Base-by-base conservation (phyloP, 345 rosid genomes). In the Firmiana major region DNA sequence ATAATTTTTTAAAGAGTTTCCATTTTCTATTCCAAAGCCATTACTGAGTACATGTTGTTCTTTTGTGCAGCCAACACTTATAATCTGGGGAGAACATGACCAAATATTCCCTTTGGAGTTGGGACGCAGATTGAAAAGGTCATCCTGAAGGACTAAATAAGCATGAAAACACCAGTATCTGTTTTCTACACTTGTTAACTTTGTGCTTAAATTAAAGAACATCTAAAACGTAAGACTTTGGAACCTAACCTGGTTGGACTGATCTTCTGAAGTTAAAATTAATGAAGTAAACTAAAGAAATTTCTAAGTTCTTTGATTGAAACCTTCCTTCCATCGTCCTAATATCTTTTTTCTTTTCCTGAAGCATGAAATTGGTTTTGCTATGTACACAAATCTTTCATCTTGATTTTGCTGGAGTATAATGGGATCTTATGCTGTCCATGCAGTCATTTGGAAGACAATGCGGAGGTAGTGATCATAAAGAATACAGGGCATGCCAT, bases 61-160 rank as follows among this genome's bases (percentile, higher is more conserved):
- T 51, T 71, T 53, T 31, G 43, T 84, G 87, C 87, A 94, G 97
- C 89, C 93, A 3, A 87, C 91, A 36, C 84, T 90, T 53, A 74
- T 95, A 59, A 85, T 95, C 42, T 93, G 98, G 98, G 94, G 98
- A 79, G 94, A 92, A 78, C 83, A 89, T 46, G 99, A 95, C 82
- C 87, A 81, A 76, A 84, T 95, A 11, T 95, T 93, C 78, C 99
- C 97, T 1, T 68, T 87, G 75, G 99, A 90, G 81, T 77, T 95
- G 81, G 99, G 88, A 38, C 82, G 87, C 85, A 84, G 97, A 88
- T 82, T 95, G 77, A 83, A 82, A 80, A 90, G 91, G 97, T 12
- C 57, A 46, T 89, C 12, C 34, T 67, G 31, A 63, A 71, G 31
- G 55, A 70, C 49, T 46, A 43, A 49, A 64, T 40, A 22, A 31